These are phyloP conservation scores for Beauveria bassiana DNA, from an alignment of 2,329 filamentous ascomycete species.

Conservation along the genomic window DNA sequence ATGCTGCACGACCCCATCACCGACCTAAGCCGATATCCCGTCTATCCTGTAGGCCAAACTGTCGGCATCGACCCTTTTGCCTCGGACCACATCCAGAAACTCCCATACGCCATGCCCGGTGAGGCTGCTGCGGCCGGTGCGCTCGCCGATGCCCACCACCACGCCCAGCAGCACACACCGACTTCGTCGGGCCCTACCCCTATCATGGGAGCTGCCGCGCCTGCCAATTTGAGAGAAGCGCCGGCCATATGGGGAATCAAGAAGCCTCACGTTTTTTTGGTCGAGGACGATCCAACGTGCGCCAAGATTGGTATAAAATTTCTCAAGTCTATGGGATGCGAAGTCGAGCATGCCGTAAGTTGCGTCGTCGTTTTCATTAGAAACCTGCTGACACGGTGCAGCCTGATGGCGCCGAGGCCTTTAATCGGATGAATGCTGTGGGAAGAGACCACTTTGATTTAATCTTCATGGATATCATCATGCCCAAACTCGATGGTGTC, in stretches of 20 bases:
- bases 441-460: slow-evolving; percentile 49
- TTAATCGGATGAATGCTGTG: slow-evolving; percentile 63
- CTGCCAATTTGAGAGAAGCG: slow-evolving; percentile 31
- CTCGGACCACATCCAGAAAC: slow-evolving; percentile 88
- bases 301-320: slow-evolving; percentile 62
- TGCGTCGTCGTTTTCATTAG: neutral
- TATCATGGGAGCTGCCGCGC: slow-evolving; percentile 13
- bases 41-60: slow-evolving; percentile 85
- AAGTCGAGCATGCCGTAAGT: slow-evolving; percentile 60
- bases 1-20: slow-evolving; percentile 47
- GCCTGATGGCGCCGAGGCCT: slow-evolving; percentile 79
- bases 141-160: slow-evolving; percentile 34
- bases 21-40: slow-evolving; percentile 54
- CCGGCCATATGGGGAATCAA: slow-evolving; percentile 45
- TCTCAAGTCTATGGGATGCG: slow-evolving; percentile 55
- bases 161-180: slow-evolving; percentile 18
- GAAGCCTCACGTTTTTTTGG: slow-evolving; percentile 76
- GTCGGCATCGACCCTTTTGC: slow-evolving; percentile 94
- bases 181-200: neutral
- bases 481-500: slow-evolving; percentile 92
- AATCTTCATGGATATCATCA: slow-evolving; percentile 91
- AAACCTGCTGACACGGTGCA: slow-evolving; percentile 11
- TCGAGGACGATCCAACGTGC: slow-evolving; percentile 71
- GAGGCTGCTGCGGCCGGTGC: slow-evolving; percentile 31
- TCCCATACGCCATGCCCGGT: slow-evolving; percentile 72